A percentile compares a stretch with the other conserved stretches of the same genome.
Conservation (phyloP, 495 filamentous ascomycete species). For the Diplogelasinospora grovesii region DNA sequence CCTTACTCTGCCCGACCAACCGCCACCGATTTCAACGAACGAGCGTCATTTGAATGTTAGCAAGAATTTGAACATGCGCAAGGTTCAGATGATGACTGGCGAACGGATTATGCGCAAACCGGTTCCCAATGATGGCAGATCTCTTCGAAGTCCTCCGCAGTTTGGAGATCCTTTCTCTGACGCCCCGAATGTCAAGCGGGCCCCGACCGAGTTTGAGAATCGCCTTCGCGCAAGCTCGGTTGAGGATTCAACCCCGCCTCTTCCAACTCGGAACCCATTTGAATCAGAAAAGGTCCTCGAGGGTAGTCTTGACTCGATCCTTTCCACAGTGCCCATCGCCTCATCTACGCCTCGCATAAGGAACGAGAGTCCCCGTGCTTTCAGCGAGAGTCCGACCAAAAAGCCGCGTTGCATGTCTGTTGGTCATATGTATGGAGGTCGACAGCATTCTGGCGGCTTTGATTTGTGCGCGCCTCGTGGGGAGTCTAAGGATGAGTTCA, state of each 20-base stretch:
- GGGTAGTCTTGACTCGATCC: constrained; percentile 5
- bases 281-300: constrained; percentile 8
- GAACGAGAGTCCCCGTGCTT: not conserved
- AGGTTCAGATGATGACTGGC: constrained; percentile 16
- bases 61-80: constrained; percentile 17
- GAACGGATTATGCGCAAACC: constrained; percentile 20
- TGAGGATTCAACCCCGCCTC: constrained; percentile 5
- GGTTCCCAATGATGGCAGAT: constrained; percentile 13
- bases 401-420: not conserved
- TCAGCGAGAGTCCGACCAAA: constrained; percentile 6
- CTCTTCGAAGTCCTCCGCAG: constrained; percentile 11
- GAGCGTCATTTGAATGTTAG: constrained; percentile 24
- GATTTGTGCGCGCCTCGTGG: not conserved
- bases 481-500: not conserved
- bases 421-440: no score
- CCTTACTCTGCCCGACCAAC: not conserved
- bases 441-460: not conserved
- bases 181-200: not conserved
- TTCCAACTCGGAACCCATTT: constrained; percentile 8
- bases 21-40: constrained; percentile 3
- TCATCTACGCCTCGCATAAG: constrained; percentile 8
- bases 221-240: constrained; percentile 9
- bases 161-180: constrained; percentile 30
- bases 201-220: constrained; percentile 10
- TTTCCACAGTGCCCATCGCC: constrained; percentile 2